Conservation (phyloP, 768 basidiomycete genomes). For the Rhodotorula diobovata region DNA sequence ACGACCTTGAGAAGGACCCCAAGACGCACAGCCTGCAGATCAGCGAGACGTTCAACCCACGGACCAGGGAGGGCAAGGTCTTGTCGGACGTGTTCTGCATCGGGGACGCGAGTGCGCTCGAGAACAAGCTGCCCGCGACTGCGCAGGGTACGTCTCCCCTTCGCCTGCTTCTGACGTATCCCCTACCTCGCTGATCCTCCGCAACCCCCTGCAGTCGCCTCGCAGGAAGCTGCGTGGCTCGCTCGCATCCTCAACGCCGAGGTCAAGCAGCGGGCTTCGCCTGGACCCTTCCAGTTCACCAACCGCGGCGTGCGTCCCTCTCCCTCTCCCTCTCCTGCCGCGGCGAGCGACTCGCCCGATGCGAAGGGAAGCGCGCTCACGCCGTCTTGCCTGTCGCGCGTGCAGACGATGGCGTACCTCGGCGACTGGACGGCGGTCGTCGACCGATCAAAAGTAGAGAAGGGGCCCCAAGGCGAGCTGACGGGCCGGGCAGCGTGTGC, state of each 20-base stretch:
- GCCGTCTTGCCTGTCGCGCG: neutral
- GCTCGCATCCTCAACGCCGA: conserved; percentile 60
- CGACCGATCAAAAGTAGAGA: conserved; percentile 47
- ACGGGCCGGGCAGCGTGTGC: conserved; percentile 55
- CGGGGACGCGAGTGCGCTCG: conserved; percentile 68
- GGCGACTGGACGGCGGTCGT: conserved; percentile 60
- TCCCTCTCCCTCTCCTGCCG: neutral
- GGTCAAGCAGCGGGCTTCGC: conserved; percentile 27
- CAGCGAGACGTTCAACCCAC: conserved; percentile 60
- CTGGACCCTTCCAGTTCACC: conserved; percentile 58
- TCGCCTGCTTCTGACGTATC: too few species aligned
- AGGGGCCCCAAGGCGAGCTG: conserved; percentile 50
- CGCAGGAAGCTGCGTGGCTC: conserved; percentile 68
- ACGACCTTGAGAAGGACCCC: conserved; percentile 53
- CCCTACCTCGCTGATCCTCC: neutral
- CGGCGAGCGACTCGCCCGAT: too few species aligned
- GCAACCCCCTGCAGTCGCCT: conserved; percentile 56
- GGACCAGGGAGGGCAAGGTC: conserved; percentile 55
- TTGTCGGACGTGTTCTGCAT: conserved; percentile 73
- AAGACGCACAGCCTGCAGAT: conserved; percentile 51
- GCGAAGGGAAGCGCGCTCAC: too few species aligned
- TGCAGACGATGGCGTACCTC: conserved; percentile 62
- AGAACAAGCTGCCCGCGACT: conserved; percentile 66
- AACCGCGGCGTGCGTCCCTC: conserved; percentile 57
- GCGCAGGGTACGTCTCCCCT: conserved; percentile 55